Conservation (phyloP, 106 monocot species). For the Dendrobium nobile region DNA sequence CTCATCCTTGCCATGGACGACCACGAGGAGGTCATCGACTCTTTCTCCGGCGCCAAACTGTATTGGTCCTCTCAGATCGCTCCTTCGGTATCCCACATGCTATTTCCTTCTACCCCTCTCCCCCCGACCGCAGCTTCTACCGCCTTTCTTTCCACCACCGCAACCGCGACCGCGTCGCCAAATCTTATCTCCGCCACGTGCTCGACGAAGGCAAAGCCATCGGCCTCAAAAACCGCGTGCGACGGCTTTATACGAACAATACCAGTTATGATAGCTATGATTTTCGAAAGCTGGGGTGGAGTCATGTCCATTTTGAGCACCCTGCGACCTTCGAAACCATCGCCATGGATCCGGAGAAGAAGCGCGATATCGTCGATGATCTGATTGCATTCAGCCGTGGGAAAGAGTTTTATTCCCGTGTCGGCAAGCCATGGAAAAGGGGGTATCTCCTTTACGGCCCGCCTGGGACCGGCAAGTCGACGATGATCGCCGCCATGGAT, state of each 20-base stretch:
- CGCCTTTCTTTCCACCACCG: constrained; percentile 26
- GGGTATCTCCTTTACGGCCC: no score
- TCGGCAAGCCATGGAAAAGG: no score
- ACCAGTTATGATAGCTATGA: neutral
- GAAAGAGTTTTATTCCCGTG: no score
- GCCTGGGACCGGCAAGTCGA: no score
- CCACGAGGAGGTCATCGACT: constrained; percentile 45
- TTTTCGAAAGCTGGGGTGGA: constrained; percentile 18
- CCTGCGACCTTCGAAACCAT: constrained; percentile 21
- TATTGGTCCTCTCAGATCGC: constrained; percentile 21
- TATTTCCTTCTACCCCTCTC: constrained; percentile 8
- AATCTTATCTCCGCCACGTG: constrained; percentile 20
- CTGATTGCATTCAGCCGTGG: no score
- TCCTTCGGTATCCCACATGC: neutral
- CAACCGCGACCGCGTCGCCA: constrained; percentile 11
- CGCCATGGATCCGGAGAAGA: neutral
- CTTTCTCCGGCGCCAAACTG: constrained; percentile 19
- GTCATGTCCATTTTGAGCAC: constrained; percentile 8
- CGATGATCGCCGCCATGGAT: no score
- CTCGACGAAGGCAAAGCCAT: constrained; percentile 23
- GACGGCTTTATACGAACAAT: constrained; percentile 34
- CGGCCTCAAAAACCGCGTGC: constrained; percentile 10
- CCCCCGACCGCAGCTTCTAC: constrained; percentile 16
- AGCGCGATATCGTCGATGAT: no score
- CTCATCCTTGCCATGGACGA: constrained; percentile 41